These are phyloP conservation scores for Leccinum pellstonianum DNA, from an alignment of 768 basidiomycete genomes.

Conservation along the genomic window DNA sequence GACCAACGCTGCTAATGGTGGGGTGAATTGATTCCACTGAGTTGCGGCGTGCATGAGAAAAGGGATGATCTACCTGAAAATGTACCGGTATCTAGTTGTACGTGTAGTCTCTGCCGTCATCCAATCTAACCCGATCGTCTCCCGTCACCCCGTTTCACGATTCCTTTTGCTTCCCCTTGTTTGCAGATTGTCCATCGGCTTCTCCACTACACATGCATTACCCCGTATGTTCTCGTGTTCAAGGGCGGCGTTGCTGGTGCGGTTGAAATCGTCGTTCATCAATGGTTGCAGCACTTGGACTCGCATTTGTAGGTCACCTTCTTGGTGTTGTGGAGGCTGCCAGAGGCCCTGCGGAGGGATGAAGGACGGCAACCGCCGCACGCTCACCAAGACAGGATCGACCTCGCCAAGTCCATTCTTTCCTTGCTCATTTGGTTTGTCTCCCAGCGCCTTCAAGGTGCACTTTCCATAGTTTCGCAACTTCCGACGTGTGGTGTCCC, in stretches of 20 bases:
- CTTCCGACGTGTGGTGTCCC: conserved; percentile 7
- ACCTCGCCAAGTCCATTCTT: conserved; percentile 20
- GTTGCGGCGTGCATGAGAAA: not conserved
- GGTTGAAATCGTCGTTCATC: not conserved
- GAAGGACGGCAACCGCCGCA: conserved; percentile 1
- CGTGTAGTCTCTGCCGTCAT: conserved; percentile 10
- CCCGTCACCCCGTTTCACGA: not conserved
- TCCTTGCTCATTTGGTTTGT: conserved; percentile 19
- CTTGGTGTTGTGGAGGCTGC: conserved; percentile 17
- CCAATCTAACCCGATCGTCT: not conserved
- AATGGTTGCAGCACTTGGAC: not conserved
- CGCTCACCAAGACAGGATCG: conserved; percentile 10
- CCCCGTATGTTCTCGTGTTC: not conserved
- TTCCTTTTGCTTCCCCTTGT: not conserved
- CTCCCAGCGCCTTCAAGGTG: conserved; percentile 2
- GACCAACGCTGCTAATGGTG: conserved; percentile 18
- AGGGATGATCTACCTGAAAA: not conserved
- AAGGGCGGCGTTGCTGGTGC: conserved; percentile 7
- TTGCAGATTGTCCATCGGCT: not conserved
- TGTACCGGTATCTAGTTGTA: not conserved
- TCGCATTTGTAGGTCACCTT: conserved; percentile 12
- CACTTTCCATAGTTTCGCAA: not conserved
- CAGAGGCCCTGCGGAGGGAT: conserved; percentile 10
- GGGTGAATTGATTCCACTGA: conserved; percentile 14
- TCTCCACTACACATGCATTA: not conserved